A percentile compares a stretch with the other conserved stretches of the same genome.
Conservation (phyloP, 306 rosid species). For the Cicer pinnatifidum region DNA sequence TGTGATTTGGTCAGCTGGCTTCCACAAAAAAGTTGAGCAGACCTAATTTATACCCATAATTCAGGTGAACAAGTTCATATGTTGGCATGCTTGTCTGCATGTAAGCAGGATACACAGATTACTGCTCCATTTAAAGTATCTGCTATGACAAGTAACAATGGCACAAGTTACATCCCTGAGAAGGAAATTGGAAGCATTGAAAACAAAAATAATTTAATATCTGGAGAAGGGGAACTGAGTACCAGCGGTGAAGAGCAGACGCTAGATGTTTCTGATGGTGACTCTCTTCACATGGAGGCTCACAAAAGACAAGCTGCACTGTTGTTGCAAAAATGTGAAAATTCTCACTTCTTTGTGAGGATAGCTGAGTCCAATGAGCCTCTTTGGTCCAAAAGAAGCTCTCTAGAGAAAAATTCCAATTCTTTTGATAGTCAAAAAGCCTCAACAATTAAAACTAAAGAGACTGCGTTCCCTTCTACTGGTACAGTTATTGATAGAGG, state of each 20-base stretch:
- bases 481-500: constrained; percentile 79
- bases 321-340: constrained; percentile 75
- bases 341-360: constrained; percentile 91
- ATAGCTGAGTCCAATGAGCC: constrained; percentile 74
- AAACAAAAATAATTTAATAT: constrained; percentile 48
- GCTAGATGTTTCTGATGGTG: constrained; percentile 57
- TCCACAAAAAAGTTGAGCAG: constrained; percentile 48
- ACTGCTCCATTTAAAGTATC: constrained; percentile 81
- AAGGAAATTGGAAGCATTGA: constrained; percentile 61
- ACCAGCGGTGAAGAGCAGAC: constrained; percentile 54
- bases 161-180: constrained; percentile 54
- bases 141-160: constrained; percentile 72
- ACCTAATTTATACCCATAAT: constrained; percentile 57
- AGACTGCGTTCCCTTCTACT: constrained; percentile 48
- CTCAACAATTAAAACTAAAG: constrained; percentile 46
- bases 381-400: constrained; percentile 78
- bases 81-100: constrained; percentile 93
- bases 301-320: constrained; percentile 66
- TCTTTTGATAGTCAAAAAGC: constrained; percentile 46
- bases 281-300: constrained; percentile 72
- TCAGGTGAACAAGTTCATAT: constrained; percentile 93
- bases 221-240: constrained; percentile 51
- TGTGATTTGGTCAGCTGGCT: constrained; percentile 47
- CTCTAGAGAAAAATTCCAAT: constrained; percentile 43
- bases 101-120: constrained; percentile 76